phyloP scores from a whole-genome alignment of 2,329 filamentous ascomycete genomes.

The Penicillium polonicum region DNA sequence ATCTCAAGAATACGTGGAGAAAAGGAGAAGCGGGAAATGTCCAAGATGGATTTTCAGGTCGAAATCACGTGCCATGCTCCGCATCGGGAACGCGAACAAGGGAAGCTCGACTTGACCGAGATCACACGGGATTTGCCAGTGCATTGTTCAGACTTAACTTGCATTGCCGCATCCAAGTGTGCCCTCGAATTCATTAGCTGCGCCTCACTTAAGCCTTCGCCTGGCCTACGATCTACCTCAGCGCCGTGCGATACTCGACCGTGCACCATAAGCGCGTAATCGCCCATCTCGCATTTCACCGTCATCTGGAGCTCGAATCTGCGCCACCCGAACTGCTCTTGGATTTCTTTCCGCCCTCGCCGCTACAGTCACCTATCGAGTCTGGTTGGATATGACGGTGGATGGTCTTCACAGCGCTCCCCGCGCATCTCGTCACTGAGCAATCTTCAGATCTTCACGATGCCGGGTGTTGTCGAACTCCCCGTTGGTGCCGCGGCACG shows the following conservation, averaged over 20 bases:
- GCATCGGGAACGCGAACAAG: constrained; percentile 25
- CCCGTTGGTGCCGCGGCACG: constrained; percentile 30
- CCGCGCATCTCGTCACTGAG: constrained; percentile 40
- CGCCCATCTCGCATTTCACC: not conserved
- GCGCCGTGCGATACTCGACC: not conserved
- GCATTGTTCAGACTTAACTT: not conserved
- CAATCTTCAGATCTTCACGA: constrained; percentile 28
- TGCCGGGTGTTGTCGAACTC: constrained; percentile 43
- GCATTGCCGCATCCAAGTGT: not conserved
- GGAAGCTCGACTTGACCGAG: constrained; percentile 11
- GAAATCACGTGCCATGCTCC: constrained; percentile 23
- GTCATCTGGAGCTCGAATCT: not conserved
- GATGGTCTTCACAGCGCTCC: constrained; percentile 37
- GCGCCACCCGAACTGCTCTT: not conserved
- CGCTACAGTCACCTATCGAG: constrained; percentile 14
- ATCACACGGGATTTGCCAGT: not conserved
- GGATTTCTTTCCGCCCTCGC: not conserved
- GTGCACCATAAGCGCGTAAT: not conserved
- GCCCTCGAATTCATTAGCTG: not conserved
- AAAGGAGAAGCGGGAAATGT: constrained; percentile 12
- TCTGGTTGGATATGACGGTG: constrained; percentile 41
- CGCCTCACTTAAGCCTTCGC: not conserved
- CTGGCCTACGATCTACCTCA: not conserved
- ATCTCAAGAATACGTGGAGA: constrained; percentile 3
- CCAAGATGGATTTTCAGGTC: constrained; percentile 20